Evolutionary conservation across 345 rosid genomes (phyloP), one percentile per base, ranked within the genome.

Genomic region (Excoecaria cochinchinensis): DNA sequence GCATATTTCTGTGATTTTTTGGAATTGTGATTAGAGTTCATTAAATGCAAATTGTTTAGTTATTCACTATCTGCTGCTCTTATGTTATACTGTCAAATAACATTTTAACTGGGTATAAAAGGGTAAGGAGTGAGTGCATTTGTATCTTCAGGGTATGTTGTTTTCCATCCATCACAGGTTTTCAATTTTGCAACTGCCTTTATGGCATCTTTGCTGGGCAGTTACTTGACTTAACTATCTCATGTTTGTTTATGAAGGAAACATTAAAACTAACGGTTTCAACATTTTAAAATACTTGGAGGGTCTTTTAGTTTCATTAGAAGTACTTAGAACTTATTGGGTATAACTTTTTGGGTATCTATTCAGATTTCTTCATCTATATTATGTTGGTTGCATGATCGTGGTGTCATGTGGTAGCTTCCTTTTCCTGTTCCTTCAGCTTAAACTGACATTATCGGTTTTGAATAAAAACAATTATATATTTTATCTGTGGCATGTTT

Each of bases 401-500:
- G 52, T 67, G 76, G 47, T 72, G 70, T 17, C 44, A 42, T 74
- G n/a, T 1, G 24, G 70, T 17, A 13, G 25, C 40, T 1, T 65
- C 10, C 21, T 25, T 48, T 70, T 65, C 4, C 19, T 58, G 5
- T 16, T 25, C 19, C 4, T 42, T 12, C 8, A 19, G 14, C 8
- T 16, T 51, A 15, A 1, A 42, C 9, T 44, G 2, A 4, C 40
- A 24, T 3, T 60, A 21, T 61, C 55, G 58, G 7, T 15, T 39
- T 50, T 13, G n/a, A 63, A 39, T 13, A 5, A 56, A 31, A 36
- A 31, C 31, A 31, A 31, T 31, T 31, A 31, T 31, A 31, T 31
- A 31, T 31, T 0, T 31, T n/a, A 39, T 40, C 25, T 64, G 36
- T 61, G 64, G 64, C 74, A 42, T 81, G 65, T 77, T 83, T 72